These are phyloP conservation scores for Begonia fuchsioides DNA, from an alignment of 306 rosid genomes.

Conservation along the genomic window DNA sequence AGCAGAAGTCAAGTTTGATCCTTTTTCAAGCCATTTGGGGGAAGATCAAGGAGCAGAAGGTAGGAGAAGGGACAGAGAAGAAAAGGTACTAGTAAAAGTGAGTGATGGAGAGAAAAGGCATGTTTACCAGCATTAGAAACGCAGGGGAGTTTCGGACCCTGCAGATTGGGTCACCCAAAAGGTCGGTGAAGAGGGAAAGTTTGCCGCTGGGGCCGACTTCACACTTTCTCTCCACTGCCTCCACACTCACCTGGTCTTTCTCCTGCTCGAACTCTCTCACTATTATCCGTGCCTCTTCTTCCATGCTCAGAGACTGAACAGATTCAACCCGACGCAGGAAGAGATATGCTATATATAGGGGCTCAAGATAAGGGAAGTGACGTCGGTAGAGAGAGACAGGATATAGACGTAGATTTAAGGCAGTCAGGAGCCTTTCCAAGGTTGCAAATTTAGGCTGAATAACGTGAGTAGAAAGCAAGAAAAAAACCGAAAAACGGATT, in stretches of 20 bases:
- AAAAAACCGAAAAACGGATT: no score
- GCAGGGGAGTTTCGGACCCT: conserved; percentile 76
- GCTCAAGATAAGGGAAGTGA: not conserved
- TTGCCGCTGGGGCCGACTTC: conserved; percentile 50
- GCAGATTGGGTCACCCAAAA: conserved; percentile 73
- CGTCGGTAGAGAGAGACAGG: not conserved
- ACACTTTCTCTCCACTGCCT: conserved; percentile 48
- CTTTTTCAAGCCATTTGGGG: not conserved
- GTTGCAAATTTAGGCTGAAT: no score
- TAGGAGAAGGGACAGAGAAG: not conserved
- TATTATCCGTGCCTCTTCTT: not conserved
- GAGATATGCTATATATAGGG: not conserved
- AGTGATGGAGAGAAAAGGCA: not conserved
- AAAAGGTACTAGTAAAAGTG: not conserved
- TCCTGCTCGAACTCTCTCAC: conserved; percentile 27
- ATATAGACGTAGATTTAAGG: no score
- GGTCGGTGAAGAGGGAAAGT: conserved; percentile 60
- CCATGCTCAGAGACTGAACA: not conserved
- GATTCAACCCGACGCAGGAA: not conserved
- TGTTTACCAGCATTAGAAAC: conserved; percentile 63
- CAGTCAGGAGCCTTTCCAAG: no score
- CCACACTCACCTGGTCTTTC: conserved; percentile 37
- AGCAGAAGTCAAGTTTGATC: not conserved
- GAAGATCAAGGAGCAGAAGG: not conserved
- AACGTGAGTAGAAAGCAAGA: no score